Evolutionary conservation across 495 filamentous ascomycete species (phyloP).

Genomic region (Chaetomium tenue): DNA sequence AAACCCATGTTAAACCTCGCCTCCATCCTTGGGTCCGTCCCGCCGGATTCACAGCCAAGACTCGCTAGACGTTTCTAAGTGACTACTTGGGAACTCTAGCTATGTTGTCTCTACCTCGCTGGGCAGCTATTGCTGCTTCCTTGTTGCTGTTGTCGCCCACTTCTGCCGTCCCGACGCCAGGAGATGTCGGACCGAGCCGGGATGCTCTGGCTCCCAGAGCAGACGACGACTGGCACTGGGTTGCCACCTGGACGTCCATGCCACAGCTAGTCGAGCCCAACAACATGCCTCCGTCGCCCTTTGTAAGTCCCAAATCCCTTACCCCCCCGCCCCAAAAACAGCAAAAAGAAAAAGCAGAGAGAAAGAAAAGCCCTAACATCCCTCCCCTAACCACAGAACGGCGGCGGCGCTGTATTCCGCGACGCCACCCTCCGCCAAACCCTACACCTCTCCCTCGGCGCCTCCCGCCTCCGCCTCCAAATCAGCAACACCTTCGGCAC

Average conservation of each 20-base stretch:
- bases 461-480: constrained; percentile 57
- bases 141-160: constrained; percentile 6
- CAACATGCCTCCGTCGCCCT: constrained; percentile 61
- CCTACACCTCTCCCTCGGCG: constrained; percentile 56
- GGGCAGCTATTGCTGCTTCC: constrained; percentile 15
- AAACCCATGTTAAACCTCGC: neutral
- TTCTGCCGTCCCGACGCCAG: constrained; percentile 12
- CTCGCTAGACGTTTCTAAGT: neutral
- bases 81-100: neutral
- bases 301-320: constrained; percentile 43
- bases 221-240: constrained; percentile 52
- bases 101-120: constrained; percentile 11
- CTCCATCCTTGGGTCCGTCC: neutral
- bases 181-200: neutral
- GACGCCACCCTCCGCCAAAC: constrained; percentile 69
- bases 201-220: constrained; percentile 5
- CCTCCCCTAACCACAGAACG: neutral
- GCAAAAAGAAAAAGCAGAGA: no score
- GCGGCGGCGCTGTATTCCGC: constrained; percentile 34
- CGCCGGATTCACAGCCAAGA: neutral
- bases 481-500: constrained; percentile 68
- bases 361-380: no score
- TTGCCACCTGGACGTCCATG: constrained; percentile 65
- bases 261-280: constrained; percentile 61
- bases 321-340: neutral